phyloP scores from a whole-genome alignment of 192 early-diverging fungal species.

The Obelidium mucronatum region DNA sequence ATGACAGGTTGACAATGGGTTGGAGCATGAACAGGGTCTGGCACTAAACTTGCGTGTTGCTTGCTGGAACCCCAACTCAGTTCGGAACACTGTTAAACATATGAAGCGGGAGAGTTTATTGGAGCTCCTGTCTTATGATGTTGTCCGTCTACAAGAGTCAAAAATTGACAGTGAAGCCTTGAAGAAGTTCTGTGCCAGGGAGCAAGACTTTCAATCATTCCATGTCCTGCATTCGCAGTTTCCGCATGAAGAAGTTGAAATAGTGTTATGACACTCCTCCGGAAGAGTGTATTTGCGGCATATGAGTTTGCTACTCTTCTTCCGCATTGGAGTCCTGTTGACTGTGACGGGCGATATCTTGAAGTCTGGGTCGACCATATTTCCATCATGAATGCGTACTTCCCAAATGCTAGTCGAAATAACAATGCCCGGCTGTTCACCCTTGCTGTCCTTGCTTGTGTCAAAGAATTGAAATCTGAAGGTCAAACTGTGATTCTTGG shows the following conservation, averaged over 20 bases:
- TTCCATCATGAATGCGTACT: not conserved
- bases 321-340: not conserved
- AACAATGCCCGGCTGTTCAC: not conserved
- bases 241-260: not conserved
- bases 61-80: not conserved
- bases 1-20: no score
- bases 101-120: not conserved
- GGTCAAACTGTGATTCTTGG: not conserved
- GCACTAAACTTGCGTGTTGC: not conserved
- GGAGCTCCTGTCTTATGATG: not conserved
- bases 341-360: not conserved
- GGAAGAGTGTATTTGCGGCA: not conserved
- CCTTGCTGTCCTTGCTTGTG: not conserved
- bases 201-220: not conserved
- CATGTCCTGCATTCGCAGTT: not conserved
- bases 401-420: not conserved
- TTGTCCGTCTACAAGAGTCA: not conserved
- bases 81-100: not conserved
- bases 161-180: not conserved
- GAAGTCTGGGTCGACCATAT: not conserved
- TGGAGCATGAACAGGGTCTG: not conserved
- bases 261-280: not conserved
- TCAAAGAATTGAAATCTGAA: not conserved
- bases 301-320: not conserved
- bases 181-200: not conserved